phyloP scores from a whole-genome alignment of 257 asterid species.

The Petunia secreta region DNA sequence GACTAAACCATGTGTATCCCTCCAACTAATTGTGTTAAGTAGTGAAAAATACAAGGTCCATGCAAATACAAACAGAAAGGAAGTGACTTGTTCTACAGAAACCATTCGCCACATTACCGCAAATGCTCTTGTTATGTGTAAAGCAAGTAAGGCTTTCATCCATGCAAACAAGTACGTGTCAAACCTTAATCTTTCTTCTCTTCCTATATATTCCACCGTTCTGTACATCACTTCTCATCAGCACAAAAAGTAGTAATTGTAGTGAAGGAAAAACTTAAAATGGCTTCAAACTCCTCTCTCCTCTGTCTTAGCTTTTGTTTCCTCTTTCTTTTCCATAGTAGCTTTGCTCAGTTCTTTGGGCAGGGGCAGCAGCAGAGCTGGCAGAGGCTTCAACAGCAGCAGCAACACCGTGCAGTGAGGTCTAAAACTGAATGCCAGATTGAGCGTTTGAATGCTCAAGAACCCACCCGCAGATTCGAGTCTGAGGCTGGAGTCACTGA shows the following conservation, averaged over 20 bases:
- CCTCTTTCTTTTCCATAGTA: slow-evolving; percentile 33
- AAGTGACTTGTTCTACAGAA: background rate
- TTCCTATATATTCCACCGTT: background rate
- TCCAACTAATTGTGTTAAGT: too few relatives aligned
- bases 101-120: background rate
- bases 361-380: slow-evolving; percentile 36
- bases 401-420: slow-evolving; percentile 51
- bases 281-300: slow-evolving; percentile 5
- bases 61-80: slow-evolving; percentile 20
- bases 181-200: background rate
- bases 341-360: slow-evolving; percentile 38
- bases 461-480: slow-evolving; percentile 33
- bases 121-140: slow-evolving; percentile 10
- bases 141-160: background rate
- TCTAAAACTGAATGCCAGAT: slow-evolving; percentile 50
- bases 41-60: background rate
- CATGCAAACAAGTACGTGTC: slow-evolving; percentile 27
- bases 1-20: background rate
- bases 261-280: background rate
- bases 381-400: slow-evolving; percentile 33
- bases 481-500: slow-evolving; percentile 53
- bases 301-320: slow-evolving; percentile 30
- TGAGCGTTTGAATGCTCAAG: slow-evolving; percentile 45
- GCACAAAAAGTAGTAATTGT: background rate
- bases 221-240: background rate